Conservation (phyloP, 1,284 basidiomycete genomes). For the Heliocybe sulcata region DNA sequence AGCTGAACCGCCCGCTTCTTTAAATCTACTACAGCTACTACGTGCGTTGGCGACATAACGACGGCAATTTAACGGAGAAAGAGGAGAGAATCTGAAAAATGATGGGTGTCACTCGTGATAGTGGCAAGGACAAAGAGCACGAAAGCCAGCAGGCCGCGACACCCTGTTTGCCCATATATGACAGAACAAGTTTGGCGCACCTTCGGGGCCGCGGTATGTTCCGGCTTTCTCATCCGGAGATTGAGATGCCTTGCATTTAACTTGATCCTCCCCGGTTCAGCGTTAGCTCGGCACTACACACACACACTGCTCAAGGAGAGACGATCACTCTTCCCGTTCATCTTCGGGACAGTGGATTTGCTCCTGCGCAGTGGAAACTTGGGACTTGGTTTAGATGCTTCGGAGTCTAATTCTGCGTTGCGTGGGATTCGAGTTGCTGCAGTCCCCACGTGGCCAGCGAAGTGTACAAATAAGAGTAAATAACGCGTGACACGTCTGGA, state of each 20-base stretch:
- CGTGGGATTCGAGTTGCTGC: constrained; percentile 7
- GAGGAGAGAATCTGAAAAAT: constrained; percentile 9
- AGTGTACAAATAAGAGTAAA: constrained; percentile 14
- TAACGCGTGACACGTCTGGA: constrained; percentile 19
- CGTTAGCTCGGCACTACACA: not conserved
- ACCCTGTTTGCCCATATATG: not conserved
- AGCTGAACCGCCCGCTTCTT: constrained; percentile 23
- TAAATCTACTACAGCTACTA: constrained; percentile 14
- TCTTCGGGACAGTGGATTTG: not conserved
- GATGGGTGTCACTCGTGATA: not conserved
- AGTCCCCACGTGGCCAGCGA: not conserved
- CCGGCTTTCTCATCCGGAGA: not conserved
- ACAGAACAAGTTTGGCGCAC: not conserved
- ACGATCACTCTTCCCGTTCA: not conserved
- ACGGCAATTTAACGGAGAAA: not conserved
- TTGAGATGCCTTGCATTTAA: too few relatives aligned
- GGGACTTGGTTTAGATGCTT: not conserved
- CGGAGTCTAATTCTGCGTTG: constrained; percentile 5
- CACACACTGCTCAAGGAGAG: not conserved
- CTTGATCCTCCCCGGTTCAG: too few relatives aligned
- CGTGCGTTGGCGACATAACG: constrained; percentile 6
- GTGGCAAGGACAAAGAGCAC: not conserved
- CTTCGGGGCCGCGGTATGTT: constrained; percentile 1
- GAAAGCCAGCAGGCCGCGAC: not conserved
- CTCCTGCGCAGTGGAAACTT: not conserved